Percentiles rank a stretch among this genome's conserved stretches.
Evolutionary conservation across 495 filamentous ascomycete species (phyloP).

Genomic region (Trichoderma erinaceum): DNA sequence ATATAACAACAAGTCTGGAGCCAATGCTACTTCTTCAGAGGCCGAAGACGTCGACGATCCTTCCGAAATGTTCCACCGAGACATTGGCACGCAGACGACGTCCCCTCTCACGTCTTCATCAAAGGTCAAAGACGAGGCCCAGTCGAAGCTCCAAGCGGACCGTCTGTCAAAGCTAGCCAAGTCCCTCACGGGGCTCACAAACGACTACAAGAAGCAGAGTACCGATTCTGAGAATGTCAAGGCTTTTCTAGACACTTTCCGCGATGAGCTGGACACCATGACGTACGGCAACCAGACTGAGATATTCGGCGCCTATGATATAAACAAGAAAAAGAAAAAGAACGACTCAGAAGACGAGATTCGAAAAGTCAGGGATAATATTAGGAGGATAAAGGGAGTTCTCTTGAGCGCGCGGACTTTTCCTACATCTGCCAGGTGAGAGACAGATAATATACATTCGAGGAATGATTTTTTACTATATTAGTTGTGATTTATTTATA

Average conservation of each 20-base stretch:
- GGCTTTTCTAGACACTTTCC: slow-evolving; percentile 40
- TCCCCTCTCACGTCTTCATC: slow-evolving; percentile 37
- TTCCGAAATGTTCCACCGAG: slow-evolving; percentile 85
- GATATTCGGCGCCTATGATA: slow-evolving; percentile 30
- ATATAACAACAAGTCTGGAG: slow-evolving; percentile 25
- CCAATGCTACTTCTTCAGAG: slow-evolving; percentile 19
- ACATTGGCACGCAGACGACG: slow-evolving; percentile 81
- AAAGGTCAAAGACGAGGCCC: slow-evolving; percentile 34
- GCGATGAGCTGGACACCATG: slow-evolving; percentile 41
- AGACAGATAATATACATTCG: not conserved
- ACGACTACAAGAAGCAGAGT: slow-evolving; percentile 34
- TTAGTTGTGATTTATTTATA: not conserved
- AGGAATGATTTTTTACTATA: too few relatives aligned
- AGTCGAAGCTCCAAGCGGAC: slow-evolving; percentile 31
- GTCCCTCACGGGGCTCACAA: slow-evolving; percentile 48
- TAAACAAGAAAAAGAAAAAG: slow-evolving; percentile 46
- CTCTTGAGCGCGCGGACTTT: slow-evolving; percentile 72
- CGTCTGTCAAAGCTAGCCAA: slow-evolving; percentile 32
- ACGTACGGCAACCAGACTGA: slow-evolving; percentile 28
- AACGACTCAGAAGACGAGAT: slow-evolving; percentile 60
- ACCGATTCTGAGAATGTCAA: slow-evolving; percentile 36
- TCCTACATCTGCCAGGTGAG: slow-evolving; percentile 28
- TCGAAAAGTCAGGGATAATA: slow-evolving; percentile 70
- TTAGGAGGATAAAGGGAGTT: slow-evolving; percentile 88
- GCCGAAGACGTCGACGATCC: slow-evolving; percentile 52